phyloP scores from a whole-genome alignment of 2,329 filamentous ascomycete genomes.

The Phialemoniopsis sp. region DNA sequence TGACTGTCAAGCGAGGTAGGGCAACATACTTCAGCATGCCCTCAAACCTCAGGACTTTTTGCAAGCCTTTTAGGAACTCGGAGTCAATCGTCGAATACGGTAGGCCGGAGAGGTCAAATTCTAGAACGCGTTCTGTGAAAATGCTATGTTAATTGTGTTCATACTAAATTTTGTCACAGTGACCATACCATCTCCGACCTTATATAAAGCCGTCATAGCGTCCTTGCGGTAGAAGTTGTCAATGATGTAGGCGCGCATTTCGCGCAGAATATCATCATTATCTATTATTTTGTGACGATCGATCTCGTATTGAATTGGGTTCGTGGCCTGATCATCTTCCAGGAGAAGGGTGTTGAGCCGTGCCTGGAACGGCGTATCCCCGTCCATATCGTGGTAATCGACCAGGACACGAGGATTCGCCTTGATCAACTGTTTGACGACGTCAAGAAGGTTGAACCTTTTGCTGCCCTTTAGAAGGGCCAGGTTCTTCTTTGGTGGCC shows the following conservation, averaged over 20 bases:
- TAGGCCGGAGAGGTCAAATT: constrained; percentile 6
- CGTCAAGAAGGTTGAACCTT: background rate
- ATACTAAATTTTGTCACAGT: no score
- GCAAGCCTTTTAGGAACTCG: constrained; percentile 3
- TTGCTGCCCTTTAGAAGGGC: background rate
- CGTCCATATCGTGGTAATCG: background rate
- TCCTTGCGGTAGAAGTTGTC: constrained; percentile 1
- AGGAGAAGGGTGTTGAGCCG: no score
- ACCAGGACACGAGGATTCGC: constrained; percentile 2
- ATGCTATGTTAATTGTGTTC: no score
- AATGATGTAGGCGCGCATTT: constrained; percentile 5
- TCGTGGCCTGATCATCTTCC: no score
- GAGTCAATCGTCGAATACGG: constrained; percentile 2
- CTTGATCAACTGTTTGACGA: constrained; percentile 3
- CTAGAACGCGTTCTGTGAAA: constrained; percentile 1
- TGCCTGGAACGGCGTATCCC: constrained; percentile 6
- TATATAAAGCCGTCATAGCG: constrained; percentile 4
- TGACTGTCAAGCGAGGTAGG: constrained; percentile 2
- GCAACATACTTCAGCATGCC: constrained; percentile 5
- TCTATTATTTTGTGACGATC: constrained; percentile 3
- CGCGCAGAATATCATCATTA: background rate
- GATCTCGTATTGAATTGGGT: background rate
- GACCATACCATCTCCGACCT: constrained; percentile 4
- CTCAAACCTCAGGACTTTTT: constrained; percentile 4
- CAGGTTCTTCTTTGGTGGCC: no score